A percentile compares a stretch with the other conserved stretches of the same genome.
These are phyloP conservation scores for Aspergillus transmontanensis DNA, from an alignment of 2,329 filamentous ascomycete genomes.

Conservation along the genomic window DNA sequence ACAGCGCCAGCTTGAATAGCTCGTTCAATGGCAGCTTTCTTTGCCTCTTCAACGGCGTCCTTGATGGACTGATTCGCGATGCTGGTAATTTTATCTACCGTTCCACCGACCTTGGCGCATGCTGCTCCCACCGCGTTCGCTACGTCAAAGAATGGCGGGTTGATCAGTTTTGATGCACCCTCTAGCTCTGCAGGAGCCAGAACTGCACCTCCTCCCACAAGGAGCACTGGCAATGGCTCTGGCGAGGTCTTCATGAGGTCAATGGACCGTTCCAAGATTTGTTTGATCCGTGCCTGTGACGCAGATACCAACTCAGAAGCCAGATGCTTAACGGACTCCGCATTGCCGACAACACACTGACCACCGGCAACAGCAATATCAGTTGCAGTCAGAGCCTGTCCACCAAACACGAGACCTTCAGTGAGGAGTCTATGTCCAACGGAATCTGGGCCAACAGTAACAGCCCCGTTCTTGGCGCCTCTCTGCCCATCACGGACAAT, in stretches of 20 bases:
- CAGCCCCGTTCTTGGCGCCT: background rate
- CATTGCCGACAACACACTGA: background rate
- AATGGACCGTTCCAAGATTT: background rate
- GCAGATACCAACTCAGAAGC: background rate
- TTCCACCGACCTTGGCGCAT: conserved; percentile 58
- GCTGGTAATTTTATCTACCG: background rate
- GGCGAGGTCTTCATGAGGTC: background rate
- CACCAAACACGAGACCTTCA: conserved; percentile 61
- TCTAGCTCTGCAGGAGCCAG: background rate
- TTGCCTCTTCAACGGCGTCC: background rate
- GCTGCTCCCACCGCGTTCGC: conserved; percentile 69
- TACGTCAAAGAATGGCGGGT: conserved; percentile 43
- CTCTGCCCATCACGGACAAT: background rate
- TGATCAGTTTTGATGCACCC: background rate
- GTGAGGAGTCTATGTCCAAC: conserved; percentile 60
- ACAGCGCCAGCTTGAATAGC: conserved; percentile 28
- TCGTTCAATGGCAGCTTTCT: background rate
- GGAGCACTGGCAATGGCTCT: conserved; percentile 45
- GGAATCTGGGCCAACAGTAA: conserved; percentile 63
- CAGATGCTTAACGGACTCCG: background rate
- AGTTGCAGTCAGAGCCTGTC: conserved; percentile 60
- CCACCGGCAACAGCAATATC: conserved; percentile 51
- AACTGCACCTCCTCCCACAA: conserved; percentile 62
- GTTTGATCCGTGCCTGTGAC: background rate
- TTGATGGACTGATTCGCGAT: background rate